A percentile compares a stretch with the other conserved stretches of the same genome.
Evolutionary conservation across 2,329 filamentous ascomycete genomes (phyloP).

Genomic region (Chalaropsis ovoidea): DNA sequence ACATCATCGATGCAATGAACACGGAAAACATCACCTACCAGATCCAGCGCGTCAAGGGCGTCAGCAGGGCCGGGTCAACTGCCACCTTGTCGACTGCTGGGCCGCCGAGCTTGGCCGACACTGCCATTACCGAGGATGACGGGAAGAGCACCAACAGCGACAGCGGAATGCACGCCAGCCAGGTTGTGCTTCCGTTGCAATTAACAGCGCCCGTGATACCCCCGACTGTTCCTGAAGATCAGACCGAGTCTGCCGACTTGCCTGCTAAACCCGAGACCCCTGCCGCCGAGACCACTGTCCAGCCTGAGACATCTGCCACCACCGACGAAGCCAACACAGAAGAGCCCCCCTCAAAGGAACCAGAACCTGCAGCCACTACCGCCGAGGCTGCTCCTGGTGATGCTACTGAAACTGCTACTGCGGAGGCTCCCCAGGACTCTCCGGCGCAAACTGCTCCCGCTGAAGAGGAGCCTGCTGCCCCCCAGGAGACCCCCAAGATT

Average conservation of each 20-base stretch:
- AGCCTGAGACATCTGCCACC: neutral
- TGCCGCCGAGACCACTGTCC: neutral
- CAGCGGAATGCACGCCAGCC: constrained; percentile 73
- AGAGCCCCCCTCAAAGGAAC: neutral
- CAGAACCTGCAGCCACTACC: neutral
- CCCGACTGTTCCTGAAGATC: constrained; percentile 29
- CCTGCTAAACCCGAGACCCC: neutral
- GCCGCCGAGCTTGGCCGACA: constrained; percentile 51
- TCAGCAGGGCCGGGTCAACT: constrained; percentile 50
- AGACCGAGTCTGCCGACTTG: constrained; percentile 27
- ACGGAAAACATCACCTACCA: constrained; percentile 90
- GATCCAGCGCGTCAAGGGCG: constrained; percentile 79
- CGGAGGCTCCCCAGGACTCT: neutral
- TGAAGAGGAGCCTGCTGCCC: neutral
- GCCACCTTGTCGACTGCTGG: constrained; percentile 46
- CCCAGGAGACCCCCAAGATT: neutral
- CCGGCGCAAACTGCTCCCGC: neutral
- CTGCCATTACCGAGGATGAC: constrained; percentile 75
- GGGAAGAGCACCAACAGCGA: constrained; percentile 69
- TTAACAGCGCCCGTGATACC: constrained; percentile 35
- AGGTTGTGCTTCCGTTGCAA: constrained; percentile 48
- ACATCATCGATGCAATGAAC: constrained; percentile 76
- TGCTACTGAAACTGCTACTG: neutral
- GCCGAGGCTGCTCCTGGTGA: neutral
- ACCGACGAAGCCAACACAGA: neutral